These are phyloP conservation scores for Rubroboletus pulcherrimus DNA, from an alignment of 768 basidiomycete genomes.

Conservation along the genomic window DNA sequence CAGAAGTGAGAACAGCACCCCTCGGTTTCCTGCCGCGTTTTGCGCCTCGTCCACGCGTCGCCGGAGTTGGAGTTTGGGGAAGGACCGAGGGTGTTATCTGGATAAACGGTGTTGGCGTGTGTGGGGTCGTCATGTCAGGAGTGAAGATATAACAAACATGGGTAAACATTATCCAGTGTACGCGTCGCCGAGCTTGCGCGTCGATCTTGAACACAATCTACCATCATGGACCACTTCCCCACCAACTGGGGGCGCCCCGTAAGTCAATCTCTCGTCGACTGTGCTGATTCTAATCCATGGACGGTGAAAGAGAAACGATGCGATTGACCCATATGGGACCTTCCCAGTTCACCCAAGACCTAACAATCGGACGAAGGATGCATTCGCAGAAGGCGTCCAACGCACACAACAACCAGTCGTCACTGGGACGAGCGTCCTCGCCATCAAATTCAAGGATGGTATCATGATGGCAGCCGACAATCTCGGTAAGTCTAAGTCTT, in stretches of 20 bases:
- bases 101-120: conserved; percentile 22
- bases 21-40: conserved; percentile 27
- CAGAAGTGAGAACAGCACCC: conserved; percentile 11
- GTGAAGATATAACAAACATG: conserved; percentile 8
- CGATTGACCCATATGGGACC: conserved; percentile 70
- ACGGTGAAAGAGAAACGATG: conserved; percentile 61
- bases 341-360: conserved; percentile 69
- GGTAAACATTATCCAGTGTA: conserved; percentile 17
- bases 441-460: conserved; percentile 91
- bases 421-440: conserved; percentile 95
- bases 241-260: conserved; percentile 82
- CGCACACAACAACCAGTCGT: conserved; percentile 92
- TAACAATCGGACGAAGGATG: conserved; percentile 45
- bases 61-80: conserved; percentile 22
- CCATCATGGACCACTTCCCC: conserved; percentile 76
- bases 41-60: conserved; percentile 25
- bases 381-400: conserved; percentile 64
- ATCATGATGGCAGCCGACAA: conserved; percentile 99
- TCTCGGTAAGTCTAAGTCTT: conserved; percentile 57
- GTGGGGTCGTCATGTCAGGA: conserved; percentile 23
- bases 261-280: conserved; percentile 21
- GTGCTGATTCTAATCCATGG: neutral
- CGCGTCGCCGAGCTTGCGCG: conserved; percentile 27
- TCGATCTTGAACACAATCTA: conserved; percentile 7
- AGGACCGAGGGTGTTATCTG: conserved; percentile 18